phyloP scores from a whole-genome alignment of 176 grass and related monocot species.

The Hsuehochloa calcarea region DNA sequence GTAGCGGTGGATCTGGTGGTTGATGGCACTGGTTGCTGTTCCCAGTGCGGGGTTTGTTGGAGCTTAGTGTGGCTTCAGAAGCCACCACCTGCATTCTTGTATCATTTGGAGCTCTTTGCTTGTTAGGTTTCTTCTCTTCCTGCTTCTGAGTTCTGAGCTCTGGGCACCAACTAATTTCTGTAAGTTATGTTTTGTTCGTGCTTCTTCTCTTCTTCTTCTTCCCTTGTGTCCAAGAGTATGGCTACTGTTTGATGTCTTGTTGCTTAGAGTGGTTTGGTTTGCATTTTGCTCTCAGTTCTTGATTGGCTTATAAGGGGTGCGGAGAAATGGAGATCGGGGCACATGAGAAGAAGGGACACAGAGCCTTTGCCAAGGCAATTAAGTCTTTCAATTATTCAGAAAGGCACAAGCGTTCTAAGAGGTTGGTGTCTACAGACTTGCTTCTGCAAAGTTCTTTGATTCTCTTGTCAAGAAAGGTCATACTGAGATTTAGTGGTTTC shows the following conservation, averaged over 20 bases:
- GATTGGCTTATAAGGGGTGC: background rate
- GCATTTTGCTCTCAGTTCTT: slow-evolving; percentile 36
- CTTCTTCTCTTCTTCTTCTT: slow-evolving; percentile 16
- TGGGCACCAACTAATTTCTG: slow-evolving; percentile 28
- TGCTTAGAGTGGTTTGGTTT: slow-evolving; percentile 19
- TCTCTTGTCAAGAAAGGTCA: background rate
- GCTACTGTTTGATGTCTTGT: background rate
- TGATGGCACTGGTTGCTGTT: slow-evolving; percentile 20
- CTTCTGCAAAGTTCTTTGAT: slow-evolving; percentile 13
- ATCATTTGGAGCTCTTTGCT: slow-evolving; percentile 37
- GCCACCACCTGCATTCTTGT: slow-evolving; percentile 39
- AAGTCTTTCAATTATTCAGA: slow-evolving; percentile 43
- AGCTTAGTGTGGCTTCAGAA: slow-evolving; percentile 44
- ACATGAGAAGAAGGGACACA: slow-evolving; percentile 49
- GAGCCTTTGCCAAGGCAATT: slow-evolving; percentile 42
- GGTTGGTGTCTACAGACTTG: slow-evolving; percentile 42
- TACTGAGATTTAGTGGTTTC: slow-evolving; percentile 17
- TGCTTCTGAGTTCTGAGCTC: slow-evolving; percentile 28
- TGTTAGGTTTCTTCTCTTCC: slow-evolving; percentile 28
- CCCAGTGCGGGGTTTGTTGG: slow-evolving; percentile 37
- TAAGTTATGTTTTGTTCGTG: slow-evolving; percentile 33
- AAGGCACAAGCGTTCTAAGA: slow-evolving; percentile 55
- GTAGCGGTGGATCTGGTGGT: background rate
- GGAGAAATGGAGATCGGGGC: slow-evolving; percentile 52
- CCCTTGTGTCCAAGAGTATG: background rate